Conservation (phyloP, 176 grass and related monocot genomes). For the maize (Zea mays) region DNA sequence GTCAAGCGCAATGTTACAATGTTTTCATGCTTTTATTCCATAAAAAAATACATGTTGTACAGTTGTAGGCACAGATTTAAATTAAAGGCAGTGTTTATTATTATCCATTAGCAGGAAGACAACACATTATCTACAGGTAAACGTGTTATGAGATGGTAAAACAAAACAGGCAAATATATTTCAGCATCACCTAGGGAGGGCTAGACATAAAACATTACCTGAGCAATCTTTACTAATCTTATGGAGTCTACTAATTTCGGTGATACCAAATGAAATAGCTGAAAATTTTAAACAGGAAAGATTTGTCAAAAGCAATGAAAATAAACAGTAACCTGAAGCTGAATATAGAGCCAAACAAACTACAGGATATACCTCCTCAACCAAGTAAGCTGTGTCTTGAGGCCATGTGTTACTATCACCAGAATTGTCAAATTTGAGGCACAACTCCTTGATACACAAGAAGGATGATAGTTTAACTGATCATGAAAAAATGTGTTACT, state of each 20-base stretch:
- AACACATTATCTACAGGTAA: not conserved
- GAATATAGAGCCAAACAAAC: slow-evolving; percentile 26
- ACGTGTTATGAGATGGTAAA: not conserved
- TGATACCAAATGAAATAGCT: slow-evolving; percentile 74
- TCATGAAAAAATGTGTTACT: slow-evolving; percentile 32
- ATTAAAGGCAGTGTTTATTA: slow-evolving; percentile 8
- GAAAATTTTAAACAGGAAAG: slow-evolving; percentile 42
- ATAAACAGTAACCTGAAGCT: slow-evolving; percentile 20
- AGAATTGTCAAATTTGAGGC: slow-evolving; percentile 56
- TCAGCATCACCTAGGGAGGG: not conserved
- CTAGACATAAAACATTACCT: slow-evolving; percentile 54
- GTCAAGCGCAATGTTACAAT: slow-evolving; percentile 1
- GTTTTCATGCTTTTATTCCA: slow-evolving; percentile 5
- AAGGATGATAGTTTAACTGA: slow-evolving; percentile 89
- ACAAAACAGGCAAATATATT: slow-evolving; percentile 25
- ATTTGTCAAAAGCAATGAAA: slow-evolving; percentile 39
- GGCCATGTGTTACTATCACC: slow-evolving; percentile 41
- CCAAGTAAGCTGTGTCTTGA: slow-evolving; percentile 49
- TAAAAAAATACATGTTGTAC: slow-evolving; percentile 3
- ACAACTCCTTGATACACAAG: slow-evolving; percentile 83
- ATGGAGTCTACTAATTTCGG: slow-evolving; percentile 72
- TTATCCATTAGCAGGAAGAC: slow-evolving; percentile 20
- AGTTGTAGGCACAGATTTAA: not conserved
- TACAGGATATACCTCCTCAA: slow-evolving; percentile 64
- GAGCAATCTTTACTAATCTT: slow-evolving; percentile 71